A percentile compares a stretch with the other conserved stretches of the same genome.
Evolutionary conservation across 441 rosid species (phyloP).

Genomic region (Populus hybrid): DNA sequence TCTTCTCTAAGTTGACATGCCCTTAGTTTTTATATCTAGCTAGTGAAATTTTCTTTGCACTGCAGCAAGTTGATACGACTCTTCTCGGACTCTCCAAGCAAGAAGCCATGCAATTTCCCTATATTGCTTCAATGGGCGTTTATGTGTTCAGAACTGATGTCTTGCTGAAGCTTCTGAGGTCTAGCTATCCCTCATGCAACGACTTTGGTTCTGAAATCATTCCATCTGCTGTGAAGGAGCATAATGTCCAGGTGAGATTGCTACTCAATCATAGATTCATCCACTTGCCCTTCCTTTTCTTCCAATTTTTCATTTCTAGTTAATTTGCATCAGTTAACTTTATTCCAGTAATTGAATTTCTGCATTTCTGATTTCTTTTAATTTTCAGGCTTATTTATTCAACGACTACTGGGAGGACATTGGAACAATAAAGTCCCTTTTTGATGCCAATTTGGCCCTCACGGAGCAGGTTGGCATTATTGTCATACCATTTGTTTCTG

Average conservation of each 20-base stretch:
- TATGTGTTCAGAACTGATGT: constrained; percentile 53
- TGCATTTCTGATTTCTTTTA: neutral
- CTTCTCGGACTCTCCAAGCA: constrained; percentile 56
- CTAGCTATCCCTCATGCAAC: constrained; percentile 46
- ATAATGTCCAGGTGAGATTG: constrained; percentile 64
- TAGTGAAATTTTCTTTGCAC: constrained; percentile 8
- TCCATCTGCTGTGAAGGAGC: constrained; percentile 49
- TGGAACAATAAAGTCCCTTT: constrained; percentile 48
- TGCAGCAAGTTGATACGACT: constrained; percentile 79
- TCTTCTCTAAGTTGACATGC: neutral
- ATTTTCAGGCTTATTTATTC: constrained; percentile 40
- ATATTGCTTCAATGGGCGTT: constrained; percentile 92
- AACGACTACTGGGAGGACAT: constrained; percentile 5
- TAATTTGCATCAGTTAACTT: neutral
- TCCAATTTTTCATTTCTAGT: neutral
- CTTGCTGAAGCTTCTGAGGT: constrained; percentile 40
- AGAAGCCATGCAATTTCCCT: constrained; percentile 61
- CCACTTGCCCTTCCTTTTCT: neutral
- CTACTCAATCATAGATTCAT: neutral
- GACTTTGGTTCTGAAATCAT: constrained; percentile 65
- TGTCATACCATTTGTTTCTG: neutral
- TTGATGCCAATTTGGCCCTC: constrained; percentile 46
- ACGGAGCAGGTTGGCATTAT: constrained; percentile 37
- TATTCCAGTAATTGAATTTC: neutral
- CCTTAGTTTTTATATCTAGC: constrained; percentile 4